These are phyloP conservation scores for Artomyces pyxidatus DNA, from an alignment of 768 basidiomycete species.

Conservation along the genomic window DNA sequence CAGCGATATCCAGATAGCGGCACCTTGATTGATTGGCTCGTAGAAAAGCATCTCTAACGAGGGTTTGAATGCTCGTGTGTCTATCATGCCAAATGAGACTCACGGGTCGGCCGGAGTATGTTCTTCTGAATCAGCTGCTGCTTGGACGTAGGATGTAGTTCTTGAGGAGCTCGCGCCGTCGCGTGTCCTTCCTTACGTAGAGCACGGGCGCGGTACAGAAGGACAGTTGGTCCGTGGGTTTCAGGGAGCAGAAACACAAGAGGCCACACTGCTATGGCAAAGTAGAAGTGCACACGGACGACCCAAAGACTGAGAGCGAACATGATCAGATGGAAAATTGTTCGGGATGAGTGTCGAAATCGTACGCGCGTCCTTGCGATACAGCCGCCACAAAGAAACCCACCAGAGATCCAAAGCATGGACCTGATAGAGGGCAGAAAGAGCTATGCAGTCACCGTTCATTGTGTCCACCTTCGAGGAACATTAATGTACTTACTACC, in stretches of 20 bases:
- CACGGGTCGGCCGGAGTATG: slow-evolving; percentile 15
- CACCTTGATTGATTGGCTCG: slow-evolving; percentile 17
- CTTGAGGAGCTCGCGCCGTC: slow-evolving; percentile 12
- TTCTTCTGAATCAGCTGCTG: slow-evolving; percentile 11
- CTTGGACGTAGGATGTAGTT: slow-evolving; percentile 11
- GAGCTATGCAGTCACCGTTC: slow-evolving; percentile 6
- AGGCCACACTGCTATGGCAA: slow-evolving; percentile 11
- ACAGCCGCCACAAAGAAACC: slow-evolving; percentile 19
- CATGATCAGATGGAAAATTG: too few relatives aligned
- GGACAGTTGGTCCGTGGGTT: slow-evolving; percentile 17
- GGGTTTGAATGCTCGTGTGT: not conserved
- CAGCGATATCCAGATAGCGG: slow-evolving; percentile 16
- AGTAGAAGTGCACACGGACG: slow-evolving; percentile 16
- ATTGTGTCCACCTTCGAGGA: not conserved
- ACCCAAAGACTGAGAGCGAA: slow-evolving; percentile 19
- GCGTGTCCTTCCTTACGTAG: slow-evolving; percentile 11
- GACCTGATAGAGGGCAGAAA: slow-evolving; percentile 14
- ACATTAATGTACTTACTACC: slow-evolving; percentile 3
- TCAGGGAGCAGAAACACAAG: slow-evolving; percentile 17
- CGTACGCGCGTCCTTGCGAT: slow-evolving; percentile 8
- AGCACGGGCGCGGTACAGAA: slow-evolving; percentile 9
- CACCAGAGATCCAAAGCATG: slow-evolving; percentile 16
- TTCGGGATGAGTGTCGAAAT: too few relatives aligned
- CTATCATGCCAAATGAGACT: not conserved
- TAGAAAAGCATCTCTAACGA: slow-evolving; percentile 14